A percentile compares a stretch with the other conserved stretches of the same genome.
These are phyloP conservation scores for Fusarium tupiense DNA, from an alignment of 2,329 filamentous ascomycete species.

Conservation along the genomic window DNA sequence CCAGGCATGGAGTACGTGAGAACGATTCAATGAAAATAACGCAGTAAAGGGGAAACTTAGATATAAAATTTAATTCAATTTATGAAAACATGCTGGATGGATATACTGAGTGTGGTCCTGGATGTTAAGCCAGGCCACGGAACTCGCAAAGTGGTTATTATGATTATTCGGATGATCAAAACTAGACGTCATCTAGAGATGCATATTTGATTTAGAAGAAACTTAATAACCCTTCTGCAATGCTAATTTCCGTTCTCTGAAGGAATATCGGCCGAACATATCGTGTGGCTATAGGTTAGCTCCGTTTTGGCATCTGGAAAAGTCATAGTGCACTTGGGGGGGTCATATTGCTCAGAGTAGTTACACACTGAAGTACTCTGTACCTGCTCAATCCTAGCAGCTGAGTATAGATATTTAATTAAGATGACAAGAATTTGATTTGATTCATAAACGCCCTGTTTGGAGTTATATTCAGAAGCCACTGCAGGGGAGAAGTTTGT, in stretches of 20 bases:
- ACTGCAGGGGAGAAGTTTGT: too few relatives aligned
- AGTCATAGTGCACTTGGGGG: background rate
- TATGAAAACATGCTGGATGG: too few relatives aligned
- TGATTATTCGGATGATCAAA: too few relatives aligned
- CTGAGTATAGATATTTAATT: too few relatives aligned
- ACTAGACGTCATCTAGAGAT: background rate
- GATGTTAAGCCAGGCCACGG: background rate
- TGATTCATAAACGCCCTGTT: background rate
- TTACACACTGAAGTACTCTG: background rate
- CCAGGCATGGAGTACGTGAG: background rate
- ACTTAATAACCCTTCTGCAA: background rate
- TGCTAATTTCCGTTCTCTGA: background rate
- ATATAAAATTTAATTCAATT: background rate
- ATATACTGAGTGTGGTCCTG: background rate
- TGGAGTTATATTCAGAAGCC: background rate
- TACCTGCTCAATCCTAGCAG: background rate
- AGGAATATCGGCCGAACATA: background rate
- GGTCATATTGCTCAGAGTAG: background rate
- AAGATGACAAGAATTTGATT: background rate
- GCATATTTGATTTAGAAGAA: background rate
- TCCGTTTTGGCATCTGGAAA: background rate
- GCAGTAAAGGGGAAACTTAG: background rate
- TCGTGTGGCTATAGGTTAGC: background rate
- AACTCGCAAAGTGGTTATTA: background rate
- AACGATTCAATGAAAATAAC: conserved; percentile 12